A percentile compares a stretch with the other conserved stretches of the same genome.
These are phyloP conservation scores for Sechiopsis laciniata DNA, from an alignment of 306 rosid genomes.

Conservation along the genomic window DNA sequence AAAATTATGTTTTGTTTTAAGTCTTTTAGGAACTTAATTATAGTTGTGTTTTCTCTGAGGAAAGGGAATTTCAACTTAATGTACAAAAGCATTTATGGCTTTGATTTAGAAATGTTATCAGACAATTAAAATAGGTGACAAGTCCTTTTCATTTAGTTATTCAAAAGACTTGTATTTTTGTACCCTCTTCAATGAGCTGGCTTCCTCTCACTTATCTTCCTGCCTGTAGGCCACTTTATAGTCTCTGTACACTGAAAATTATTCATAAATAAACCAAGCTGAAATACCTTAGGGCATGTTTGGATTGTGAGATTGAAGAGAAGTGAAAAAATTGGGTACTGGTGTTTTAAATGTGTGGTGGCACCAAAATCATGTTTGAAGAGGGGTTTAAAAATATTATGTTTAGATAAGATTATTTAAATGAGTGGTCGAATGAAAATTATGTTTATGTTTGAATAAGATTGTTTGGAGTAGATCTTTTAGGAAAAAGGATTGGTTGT, in stretches of 20 bases:
- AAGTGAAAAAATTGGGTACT: too few relatives aligned
- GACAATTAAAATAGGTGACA: constrained; percentile 46
- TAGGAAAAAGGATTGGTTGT: too few relatives aligned
- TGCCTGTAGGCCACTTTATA: background rate
- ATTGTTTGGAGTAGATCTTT: too few relatives aligned
- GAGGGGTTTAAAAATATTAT: too few relatives aligned
- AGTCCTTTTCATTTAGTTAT: constrained; percentile 70
- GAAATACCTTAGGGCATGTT: too few relatives aligned
- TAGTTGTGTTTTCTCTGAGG: background rate
- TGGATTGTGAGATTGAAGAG: too few relatives aligned
- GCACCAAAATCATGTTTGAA: too few relatives aligned
- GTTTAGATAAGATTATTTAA: too few relatives aligned
- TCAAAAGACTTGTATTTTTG: constrained; percentile 7
- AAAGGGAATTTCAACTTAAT: background rate
- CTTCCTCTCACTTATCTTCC: background rate
- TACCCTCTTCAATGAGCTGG: constrained; percentile 15
- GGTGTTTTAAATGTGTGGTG: too few relatives aligned
- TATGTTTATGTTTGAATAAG: too few relatives aligned
- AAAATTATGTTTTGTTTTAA: background rate
- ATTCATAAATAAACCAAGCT: background rate
- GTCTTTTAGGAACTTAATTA: background rate
- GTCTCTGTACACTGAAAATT: background rate
- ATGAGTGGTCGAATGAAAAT: too few relatives aligned
- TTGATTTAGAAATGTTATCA: constrained; percentile 49
- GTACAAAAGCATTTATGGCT: constrained; percentile 44